Conservation (phyloP, 805 yeast species). For the Candida ulmi region DNA sequence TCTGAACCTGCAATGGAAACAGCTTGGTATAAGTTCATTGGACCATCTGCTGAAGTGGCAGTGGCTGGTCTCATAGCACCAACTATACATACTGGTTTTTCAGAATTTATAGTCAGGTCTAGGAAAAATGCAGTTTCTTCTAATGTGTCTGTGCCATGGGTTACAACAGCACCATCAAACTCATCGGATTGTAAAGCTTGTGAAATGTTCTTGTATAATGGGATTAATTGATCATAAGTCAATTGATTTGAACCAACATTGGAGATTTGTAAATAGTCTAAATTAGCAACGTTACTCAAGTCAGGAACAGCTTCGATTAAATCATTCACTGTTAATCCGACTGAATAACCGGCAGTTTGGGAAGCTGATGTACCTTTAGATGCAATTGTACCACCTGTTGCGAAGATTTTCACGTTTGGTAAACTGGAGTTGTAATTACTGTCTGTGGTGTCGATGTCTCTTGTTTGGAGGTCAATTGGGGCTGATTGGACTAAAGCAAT, state of each 20-base stretch:
- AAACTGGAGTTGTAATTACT: not conserved
- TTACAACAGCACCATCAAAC: slow-evolving; percentile 56
- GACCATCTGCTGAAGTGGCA: slow-evolving; percentile 68
- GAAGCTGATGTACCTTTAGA: slow-evolving; percentile 42
- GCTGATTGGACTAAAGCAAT: too few relatives aligned
- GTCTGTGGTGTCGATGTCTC: too few relatives aligned
- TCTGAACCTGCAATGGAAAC: slow-evolving; percentile 51
- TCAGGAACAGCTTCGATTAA: slow-evolving; percentile 53
- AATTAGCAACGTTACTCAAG: slow-evolving; percentile 44
- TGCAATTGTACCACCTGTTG: slow-evolving; percentile 58
- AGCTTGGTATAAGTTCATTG: slow-evolving; percentile 67
- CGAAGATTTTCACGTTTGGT: slow-evolving; percentile 39
- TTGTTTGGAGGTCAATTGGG: too few relatives aligned
- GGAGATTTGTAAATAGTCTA: slow-evolving; percentile 49
- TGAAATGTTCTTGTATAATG: slow-evolving; percentile 40
- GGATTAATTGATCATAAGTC: slow-evolving; percentile 38
- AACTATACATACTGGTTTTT: slow-evolving; percentile 28
- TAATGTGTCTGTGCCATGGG: slow-evolving; percentile 67
- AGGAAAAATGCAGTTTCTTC: slow-evolving; percentile 64
- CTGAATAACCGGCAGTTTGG: slow-evolving; percentile 49
- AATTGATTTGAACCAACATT: slow-evolving; percentile 42
- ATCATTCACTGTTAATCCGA: slow-evolving; percentile 47
- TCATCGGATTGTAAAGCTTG: slow-evolving; percentile 32
- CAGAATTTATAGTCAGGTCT: slow-evolving; percentile 39
- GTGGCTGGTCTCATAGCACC: slow-evolving; percentile 75